Conservation (phyloP, 2,329 filamentous ascomycete genomes). For the Hymenoscyphus fructigenus region DNA sequence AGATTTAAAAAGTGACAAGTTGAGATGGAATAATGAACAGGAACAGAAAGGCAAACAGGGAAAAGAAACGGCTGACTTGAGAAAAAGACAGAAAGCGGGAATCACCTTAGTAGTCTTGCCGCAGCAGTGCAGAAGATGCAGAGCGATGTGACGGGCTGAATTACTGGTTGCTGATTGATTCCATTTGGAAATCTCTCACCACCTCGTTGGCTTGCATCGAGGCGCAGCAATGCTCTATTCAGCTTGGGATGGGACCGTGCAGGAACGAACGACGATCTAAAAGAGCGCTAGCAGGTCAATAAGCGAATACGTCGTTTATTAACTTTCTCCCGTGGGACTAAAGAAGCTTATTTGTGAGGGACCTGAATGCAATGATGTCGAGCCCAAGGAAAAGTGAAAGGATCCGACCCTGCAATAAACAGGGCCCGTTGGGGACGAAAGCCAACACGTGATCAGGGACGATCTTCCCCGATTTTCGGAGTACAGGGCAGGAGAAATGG, state of each 20-base stretch:
- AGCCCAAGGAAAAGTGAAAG: neutral
- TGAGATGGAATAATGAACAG: neutral
- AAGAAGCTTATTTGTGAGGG: neutral
- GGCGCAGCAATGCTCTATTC: constrained; percentile 1
- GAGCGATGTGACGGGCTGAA: constrained; percentile 5
- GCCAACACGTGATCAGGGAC: too few relatives aligned
- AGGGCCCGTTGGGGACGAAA: too few relatives aligned
- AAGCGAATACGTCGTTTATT: neutral
- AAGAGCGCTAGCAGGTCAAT: neutral
- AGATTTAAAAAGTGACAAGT: neutral
- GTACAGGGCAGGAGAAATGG: too few relatives aligned
- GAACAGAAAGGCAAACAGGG: constrained; percentile 1
- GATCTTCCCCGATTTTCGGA: too few relatives aligned
- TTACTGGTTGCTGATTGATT: constrained; percentile 2
- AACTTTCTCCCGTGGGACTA: neutral
- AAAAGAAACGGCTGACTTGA: neutral
- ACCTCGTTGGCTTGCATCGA: neutral
- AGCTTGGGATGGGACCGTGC: constrained; percentile 1
- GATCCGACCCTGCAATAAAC: neutral
- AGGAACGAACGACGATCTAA: neutral
- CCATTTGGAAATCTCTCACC: neutral
- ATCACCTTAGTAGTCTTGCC: neutral
- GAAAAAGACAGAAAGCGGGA: neutral
- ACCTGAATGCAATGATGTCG: neutral
- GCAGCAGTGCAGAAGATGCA: constrained; percentile 3